Percentiles rank a stretch among this genome's conserved stretches.
phyloP scores from a whole-genome alignment of 2,329 filamentous ascomycete species.

The Trichoderma atroviride region DNA sequence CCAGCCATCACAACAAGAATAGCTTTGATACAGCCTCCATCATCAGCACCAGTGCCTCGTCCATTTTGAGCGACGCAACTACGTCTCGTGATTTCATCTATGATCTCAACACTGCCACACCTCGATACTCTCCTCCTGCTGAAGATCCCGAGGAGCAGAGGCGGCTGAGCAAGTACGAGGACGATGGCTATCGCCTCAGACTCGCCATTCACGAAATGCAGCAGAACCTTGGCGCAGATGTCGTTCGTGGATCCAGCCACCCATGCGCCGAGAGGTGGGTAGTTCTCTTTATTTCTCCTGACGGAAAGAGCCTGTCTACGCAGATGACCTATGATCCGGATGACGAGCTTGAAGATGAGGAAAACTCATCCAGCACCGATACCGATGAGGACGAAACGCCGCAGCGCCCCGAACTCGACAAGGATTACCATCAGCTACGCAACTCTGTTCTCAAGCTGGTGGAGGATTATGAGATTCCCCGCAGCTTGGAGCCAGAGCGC shows the following conservation, averaged over 20 bases:
- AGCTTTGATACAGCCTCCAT: slow-evolving; percentile 70
- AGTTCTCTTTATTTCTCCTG: slow-evolving; percentile 74
- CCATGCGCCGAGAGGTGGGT: slow-evolving; percentile 84
- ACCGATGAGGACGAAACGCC: slow-evolving; percentile 64
- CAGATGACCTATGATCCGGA: slow-evolving; percentile 74
- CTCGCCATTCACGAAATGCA: slow-evolving; percentile 72
- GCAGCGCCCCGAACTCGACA: slow-evolving; percentile 66
- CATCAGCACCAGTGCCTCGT: slow-evolving; percentile 72
- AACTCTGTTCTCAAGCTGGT: slow-evolving; percentile 80
- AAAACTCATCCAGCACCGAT: slow-evolving; percentile 62
- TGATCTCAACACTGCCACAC: slow-evolving; percentile 52
- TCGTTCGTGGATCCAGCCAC: slow-evolving; percentile 68
- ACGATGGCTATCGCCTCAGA: slow-evolving; percentile 67
- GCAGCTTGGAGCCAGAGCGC: slow-evolving; percentile 62
- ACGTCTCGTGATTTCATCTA: slow-evolving; percentile 69
- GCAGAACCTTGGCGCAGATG: slow-evolving; percentile 65
- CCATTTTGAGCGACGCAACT: slow-evolving; percentile 69
- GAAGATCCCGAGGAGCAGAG: slow-evolving; percentile 49
- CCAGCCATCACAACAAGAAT: slow-evolving; percentile 52
- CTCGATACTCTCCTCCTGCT: slow-evolving; percentile 58
- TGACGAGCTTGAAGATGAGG: slow-evolving; percentile 67
- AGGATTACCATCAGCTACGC: slow-evolving; percentile 79
- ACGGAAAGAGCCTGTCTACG: slow-evolving; percentile 70
- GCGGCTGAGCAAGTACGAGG: slow-evolving; percentile 58
- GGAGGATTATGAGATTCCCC: slow-evolving; percentile 79